Evolutionary conservation across 2,329 filamentous ascomycete species (phyloP).

Genomic region (Aspergillus neoniger): DNA sequence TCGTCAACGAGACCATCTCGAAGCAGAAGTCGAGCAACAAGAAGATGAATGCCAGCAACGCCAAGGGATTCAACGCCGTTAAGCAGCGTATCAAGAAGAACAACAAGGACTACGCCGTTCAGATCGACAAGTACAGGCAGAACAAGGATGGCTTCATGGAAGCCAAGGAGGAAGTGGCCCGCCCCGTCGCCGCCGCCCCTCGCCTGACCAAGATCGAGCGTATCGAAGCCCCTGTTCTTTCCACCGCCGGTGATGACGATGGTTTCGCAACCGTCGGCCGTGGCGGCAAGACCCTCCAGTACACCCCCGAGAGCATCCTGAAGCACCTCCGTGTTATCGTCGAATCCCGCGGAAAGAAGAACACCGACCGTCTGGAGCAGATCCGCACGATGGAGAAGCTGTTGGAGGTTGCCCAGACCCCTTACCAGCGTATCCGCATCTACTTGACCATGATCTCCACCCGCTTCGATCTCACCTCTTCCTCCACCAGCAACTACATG

Average conservation of each 20-base stretch:
- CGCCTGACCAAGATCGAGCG: conserved; percentile 53
- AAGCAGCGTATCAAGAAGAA: conserved; percentile 99
- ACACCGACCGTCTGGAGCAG: conserved; percentile 92
- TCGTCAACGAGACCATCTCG: conserved; percentile 87
- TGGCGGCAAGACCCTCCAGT: conserved; percentile 84
- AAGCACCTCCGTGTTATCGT: conserved; percentile 93
- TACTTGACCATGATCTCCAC: conserved; percentile 90
- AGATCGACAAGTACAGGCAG: conserved; percentile 83
- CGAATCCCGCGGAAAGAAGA: conserved; percentile 97
- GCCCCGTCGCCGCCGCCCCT: conserved; percentile 46
- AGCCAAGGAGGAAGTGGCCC: conserved; percentile 74
- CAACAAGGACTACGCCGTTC: conserved; percentile 87
- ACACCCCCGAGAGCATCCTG: conserved; percentile 96
- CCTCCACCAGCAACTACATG: conserved; percentile 75
- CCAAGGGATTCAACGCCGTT: conserved; percentile 90
- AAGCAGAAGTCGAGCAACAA: conserved; percentile 96
- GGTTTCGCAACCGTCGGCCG: conserved; percentile 88
- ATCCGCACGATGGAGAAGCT: conserved; percentile 98
- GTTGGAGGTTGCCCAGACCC: conserved; percentile 80
- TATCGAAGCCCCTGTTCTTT: conserved; percentile 51
- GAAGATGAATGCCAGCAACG: conserved; percentile 98
- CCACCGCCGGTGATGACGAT: conserved; percentile 66
- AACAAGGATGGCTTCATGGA: conserved; percentile 88
- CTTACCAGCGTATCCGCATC: conserved; percentile 92
- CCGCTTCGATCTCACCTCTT: conserved; percentile 86